Percentiles rank a stretch among this genome's conserved stretches.
Evolutionary conservation across 2,329 filamentous ascomycete genomes (phyloP).

Genomic region (Curvularia sp.): DNA sequence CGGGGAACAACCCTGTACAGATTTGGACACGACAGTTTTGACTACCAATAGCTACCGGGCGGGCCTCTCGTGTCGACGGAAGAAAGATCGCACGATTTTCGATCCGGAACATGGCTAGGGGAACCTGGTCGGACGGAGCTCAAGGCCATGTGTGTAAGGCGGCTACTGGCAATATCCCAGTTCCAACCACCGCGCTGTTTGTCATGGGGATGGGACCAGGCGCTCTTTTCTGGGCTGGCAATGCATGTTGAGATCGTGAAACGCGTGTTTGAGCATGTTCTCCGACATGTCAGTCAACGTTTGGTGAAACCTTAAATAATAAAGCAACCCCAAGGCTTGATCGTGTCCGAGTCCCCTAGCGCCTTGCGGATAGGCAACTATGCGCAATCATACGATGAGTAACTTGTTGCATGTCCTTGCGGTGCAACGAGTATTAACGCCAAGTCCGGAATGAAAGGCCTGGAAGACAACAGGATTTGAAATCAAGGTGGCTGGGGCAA

Average conservation of each 20-base stretch:
- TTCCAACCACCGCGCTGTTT: conserved; percentile 7
- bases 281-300: conserved; percentile 33
- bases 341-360: conserved; percentile 10
- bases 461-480: background rate
- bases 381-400: conserved; percentile 2
- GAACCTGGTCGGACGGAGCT: conserved; percentile 8
- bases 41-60: conserved; percentile 15
- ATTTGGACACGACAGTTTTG: conserved; percentile 17
- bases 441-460: background rate
- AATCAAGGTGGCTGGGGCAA: background rate
- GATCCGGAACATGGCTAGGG: conserved; percentile 8
- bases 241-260: conserved; percentile 25
- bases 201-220: background rate
- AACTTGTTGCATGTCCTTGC: conserved; percentile 8
- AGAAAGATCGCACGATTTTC: conserved; percentile 10
- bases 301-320: conserved; percentile 31
- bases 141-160: conserved; percentile 4
- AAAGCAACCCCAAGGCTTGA: conserved; percentile 19
- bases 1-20: conserved; percentile 18
- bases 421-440: conserved; percentile 3
- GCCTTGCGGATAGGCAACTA: conserved; percentile 17
- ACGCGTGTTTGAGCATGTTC: conserved; percentile 29
- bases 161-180: conserved; percentile 6
- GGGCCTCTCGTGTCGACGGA: conserved; percentile 5
- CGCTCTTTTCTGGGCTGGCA: conserved; percentile 8